Percentiles rank a stretch among this genome's conserved stretches.
Evolutionary conservation across 139 green algal species (phyloP).

Genomic region (Pseudopediastrum boryanum): DNA sequence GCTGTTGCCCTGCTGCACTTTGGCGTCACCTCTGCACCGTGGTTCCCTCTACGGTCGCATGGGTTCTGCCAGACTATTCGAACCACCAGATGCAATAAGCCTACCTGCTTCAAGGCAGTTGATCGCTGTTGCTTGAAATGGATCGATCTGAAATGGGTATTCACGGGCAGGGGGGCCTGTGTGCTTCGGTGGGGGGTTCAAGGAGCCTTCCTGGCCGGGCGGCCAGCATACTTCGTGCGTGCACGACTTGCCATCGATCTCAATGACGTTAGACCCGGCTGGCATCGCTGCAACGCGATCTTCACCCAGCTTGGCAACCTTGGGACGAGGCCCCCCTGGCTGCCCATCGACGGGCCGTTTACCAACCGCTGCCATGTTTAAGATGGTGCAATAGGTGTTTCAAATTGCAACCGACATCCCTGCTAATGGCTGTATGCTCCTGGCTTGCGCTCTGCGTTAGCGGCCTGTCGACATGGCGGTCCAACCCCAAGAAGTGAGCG

Average conservation of each 20-base stretch:
- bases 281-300: slow-evolving; percentile 42
- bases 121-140: slow-evolving; percentile 84
- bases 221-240: slow-evolving; percentile 86
- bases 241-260: slow-evolving; percentile 69
- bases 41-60: background rate
- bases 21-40: background rate
- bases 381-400: too few relatives aligned
- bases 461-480: too few relatives aligned
- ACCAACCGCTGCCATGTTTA: too few relatives aligned
- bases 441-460: too few relatives aligned
- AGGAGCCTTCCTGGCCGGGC: slow-evolving; percentile 38
- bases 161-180: slow-evolving; percentile 61
- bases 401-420: too few relatives aligned
- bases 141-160: slow-evolving; percentile 90
- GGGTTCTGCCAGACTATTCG: background rate
- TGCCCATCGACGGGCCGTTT: too few relatives aligned
- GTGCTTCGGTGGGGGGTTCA: slow-evolving; percentile 48
- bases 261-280: slow-evolving; percentile 50
- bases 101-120: slow-evolving; percentile 81
- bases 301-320: slow-evolving; percentile 20
- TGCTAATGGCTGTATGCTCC: too few relatives aligned
- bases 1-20: background rate
- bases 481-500: too few relatives aligned
- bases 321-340: background rate
- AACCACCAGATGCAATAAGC: background rate